Conservation (phyloP, 2,329 filamentous ascomycete genomes). For the Capronia coronata region DNA sequence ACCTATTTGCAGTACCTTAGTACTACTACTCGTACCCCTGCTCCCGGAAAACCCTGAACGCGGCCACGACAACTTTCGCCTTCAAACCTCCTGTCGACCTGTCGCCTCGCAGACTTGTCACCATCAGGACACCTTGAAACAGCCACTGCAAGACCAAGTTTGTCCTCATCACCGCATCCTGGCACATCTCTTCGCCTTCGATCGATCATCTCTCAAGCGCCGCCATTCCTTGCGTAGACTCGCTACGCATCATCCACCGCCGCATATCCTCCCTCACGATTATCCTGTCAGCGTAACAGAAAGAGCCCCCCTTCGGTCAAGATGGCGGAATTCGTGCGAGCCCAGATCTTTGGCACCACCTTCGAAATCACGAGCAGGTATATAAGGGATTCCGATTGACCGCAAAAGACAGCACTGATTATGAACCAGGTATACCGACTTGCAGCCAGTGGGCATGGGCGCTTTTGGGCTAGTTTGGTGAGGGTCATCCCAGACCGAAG, state of each 20-base stretch:
- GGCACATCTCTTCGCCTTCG: background rate
- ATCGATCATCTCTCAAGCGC: background rate
- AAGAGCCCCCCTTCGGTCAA: conserved; percentile 42
- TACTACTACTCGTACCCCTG: background rate
- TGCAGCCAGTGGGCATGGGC: conserved; percentile 98
- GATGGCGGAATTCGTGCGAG: conserved; percentile 99
- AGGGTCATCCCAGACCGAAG: conserved; percentile 30
- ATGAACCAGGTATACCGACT: conserved; percentile 75
- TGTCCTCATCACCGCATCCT: background rate
- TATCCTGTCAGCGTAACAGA: too few species aligned
- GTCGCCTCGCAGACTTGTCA: conserved; percentile 3
- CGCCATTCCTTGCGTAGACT: background rate
- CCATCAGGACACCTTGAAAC: conserved; percentile 2
- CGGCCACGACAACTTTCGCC: background rate
- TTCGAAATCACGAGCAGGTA: conserved; percentile 99
- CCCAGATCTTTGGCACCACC: conserved; percentile 98
- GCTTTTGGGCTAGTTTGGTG: conserved; percentile 98
- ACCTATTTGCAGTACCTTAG: too few species aligned
- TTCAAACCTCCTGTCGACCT: background rate
- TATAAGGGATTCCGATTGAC: conserved; percentile 20
- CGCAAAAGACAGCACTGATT: conserved; percentile 27
- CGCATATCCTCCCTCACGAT: background rate
- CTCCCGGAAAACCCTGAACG: background rate
- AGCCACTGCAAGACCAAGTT: background rate
- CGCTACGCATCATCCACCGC: background rate